These are phyloP conservation scores for Dactylellina drechsleri DNA, from an alignment of 2,329 filamentous ascomycete species.

Conservation along the genomic window DNA sequence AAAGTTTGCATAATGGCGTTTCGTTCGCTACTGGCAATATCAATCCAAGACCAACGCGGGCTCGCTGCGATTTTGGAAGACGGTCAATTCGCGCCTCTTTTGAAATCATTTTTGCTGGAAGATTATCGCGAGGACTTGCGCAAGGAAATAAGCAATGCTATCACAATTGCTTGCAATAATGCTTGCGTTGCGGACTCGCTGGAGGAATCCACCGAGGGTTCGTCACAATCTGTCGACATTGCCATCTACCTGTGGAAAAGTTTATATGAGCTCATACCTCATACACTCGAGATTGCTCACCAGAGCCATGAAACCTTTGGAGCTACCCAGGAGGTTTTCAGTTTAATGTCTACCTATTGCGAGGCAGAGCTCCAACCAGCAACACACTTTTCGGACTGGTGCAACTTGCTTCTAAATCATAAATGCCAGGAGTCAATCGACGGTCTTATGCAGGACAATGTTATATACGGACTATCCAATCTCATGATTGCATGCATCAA, in stretches of 20 bases:
- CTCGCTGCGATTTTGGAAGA: constrained; percentile 25
- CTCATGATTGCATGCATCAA: constrained; percentile 38
- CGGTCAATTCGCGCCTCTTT: constrained; percentile 25
- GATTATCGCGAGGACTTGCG: constrained; percentile 44
- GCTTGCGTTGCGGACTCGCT: constrained; percentile 8
- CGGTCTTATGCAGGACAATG: constrained; percentile 42
- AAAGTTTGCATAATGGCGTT: constrained; percentile 45
- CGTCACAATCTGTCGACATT: constrained; percentile 5
- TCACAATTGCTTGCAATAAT: constrained; percentile 36
- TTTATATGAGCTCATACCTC: constrained; percentile 39
- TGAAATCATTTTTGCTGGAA: constrained; percentile 36
- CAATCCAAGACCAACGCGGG: constrained; percentile 31
- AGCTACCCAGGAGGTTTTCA: constrained; percentile 38
- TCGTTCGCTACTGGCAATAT: constrained; percentile 31
- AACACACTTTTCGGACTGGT: constrained; percentile 42
- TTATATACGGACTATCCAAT: constrained; percentile 42
- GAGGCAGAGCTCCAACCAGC: constrained; percentile 24
- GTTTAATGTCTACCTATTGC: constrained; percentile 27
- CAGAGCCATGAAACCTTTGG: constrained; percentile 46
- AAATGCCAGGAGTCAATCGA: constrained; percentile 51
- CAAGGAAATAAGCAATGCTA: constrained; percentile 33
- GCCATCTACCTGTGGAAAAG: constrained; percentile 44
- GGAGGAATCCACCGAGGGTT: background rate
- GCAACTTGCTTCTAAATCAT: constrained; percentile 33
- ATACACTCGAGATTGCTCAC: constrained; percentile 20